Percentiles rank a stretch among this genome's conserved stretches.
Evolutionary conservation across 2,329 filamentous ascomycete species (phyloP).

Genomic region (Aspergillus awamori): DNA sequence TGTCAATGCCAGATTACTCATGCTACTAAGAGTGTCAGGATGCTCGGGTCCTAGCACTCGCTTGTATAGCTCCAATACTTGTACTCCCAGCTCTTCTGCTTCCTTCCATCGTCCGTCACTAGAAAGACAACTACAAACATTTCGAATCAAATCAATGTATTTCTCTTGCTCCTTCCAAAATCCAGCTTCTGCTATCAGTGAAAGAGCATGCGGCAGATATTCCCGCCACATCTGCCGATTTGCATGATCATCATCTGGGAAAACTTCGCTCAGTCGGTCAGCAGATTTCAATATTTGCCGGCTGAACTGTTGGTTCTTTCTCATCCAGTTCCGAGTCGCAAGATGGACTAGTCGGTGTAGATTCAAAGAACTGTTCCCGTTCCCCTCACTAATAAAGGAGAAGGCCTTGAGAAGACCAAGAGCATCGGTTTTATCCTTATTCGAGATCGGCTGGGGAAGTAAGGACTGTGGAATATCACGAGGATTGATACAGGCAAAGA

Average conservation of each 20-base stretch:
- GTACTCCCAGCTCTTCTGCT: neutral
- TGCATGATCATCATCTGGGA: conserved; percentile 15
- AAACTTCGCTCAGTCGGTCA: conserved; percentile 9
- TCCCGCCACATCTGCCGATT: conserved; percentile 12
- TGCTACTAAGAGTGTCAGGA: neutral
- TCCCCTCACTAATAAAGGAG: conserved; percentile 21
- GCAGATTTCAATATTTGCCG: conserved; percentile 1
- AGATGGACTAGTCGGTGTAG: conserved; percentile 39
- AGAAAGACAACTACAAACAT: neutral
- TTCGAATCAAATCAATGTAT: neutral
- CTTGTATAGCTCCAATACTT: neutral
- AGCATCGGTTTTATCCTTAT: conserved; percentile 17
- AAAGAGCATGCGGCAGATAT: conserved; percentile 2
- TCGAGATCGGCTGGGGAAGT: conserved; percentile 16
- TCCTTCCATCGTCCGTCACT: neutral
- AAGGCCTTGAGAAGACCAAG: conserved; percentile 28
- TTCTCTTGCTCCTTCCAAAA: neutral
- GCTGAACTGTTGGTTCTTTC: conserved; percentile 5
- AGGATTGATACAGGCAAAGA: conserved; percentile 35
- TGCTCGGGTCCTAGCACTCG: neutral
- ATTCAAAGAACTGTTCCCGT: conserved; percentile 13
- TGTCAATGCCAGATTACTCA: neutral
- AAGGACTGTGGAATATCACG: conserved; percentile 30
- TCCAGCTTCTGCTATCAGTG: neutral
- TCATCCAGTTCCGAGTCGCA: conserved; percentile 32